These are phyloP conservation scores for Pyracantha coccinea DNA, from an alignment of 331 rosid genomes.

Conservation along the genomic window DNA sequence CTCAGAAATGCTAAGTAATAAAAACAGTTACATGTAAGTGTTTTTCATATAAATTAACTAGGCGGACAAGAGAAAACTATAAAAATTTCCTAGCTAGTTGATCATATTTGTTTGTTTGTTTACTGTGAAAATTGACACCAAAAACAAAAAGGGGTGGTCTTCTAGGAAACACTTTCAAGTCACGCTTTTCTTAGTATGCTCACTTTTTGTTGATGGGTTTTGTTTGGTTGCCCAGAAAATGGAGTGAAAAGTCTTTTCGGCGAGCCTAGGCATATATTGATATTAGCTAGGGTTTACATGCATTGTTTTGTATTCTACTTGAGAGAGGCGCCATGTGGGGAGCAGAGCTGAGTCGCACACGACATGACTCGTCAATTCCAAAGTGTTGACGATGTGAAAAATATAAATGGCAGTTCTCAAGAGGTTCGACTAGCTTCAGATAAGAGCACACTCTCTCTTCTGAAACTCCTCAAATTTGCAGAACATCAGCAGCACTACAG, in stretches of 20 bases:
- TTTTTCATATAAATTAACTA: neutral
- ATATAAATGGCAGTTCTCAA: too few species aligned
- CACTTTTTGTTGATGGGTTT: neutral
- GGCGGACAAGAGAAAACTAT: neutral
- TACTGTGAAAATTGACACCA: neutral
- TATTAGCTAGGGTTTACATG: neutral
- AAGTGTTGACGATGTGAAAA: too few species aligned
- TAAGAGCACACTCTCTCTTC: too few species aligned
- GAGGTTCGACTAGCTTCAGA: too few species aligned
- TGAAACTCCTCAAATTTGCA: too few species aligned
- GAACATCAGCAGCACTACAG: too few species aligned
- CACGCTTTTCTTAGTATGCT: neutral
- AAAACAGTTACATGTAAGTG: too few species aligned
- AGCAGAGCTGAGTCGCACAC: constrained; percentile 18
- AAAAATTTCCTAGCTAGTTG: neutral
- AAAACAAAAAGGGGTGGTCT: neutral
- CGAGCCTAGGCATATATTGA: neutral
- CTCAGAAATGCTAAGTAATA: too few species aligned
- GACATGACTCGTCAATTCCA: too few species aligned
- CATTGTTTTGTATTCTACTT: too few species aligned
- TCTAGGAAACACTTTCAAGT: neutral
- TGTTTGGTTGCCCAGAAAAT: neutral
- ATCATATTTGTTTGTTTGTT: neutral
- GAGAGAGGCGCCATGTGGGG: constrained; percentile 23
- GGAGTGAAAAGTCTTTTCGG: neutral